A percentile compares a stretch with the other conserved stretches of the same genome.
Conservation (phyloP, 75 land plant species). For the Cunninghamia lanceolata region DNA sequence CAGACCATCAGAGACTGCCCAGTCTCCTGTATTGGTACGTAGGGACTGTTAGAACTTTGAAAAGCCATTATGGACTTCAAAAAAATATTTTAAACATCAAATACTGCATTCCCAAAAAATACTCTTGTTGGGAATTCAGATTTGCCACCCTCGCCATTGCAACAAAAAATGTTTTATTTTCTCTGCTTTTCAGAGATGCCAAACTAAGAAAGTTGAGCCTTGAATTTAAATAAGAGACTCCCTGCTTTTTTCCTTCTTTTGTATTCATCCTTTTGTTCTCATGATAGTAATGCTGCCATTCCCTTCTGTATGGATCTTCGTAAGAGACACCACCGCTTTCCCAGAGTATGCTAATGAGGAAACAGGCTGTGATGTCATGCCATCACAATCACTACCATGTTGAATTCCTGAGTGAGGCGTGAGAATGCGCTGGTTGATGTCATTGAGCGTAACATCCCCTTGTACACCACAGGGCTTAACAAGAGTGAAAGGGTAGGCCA, state of each 20-base stretch:
- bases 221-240: not conserved
- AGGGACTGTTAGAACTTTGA: not conserved
- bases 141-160: not conserved
- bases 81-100: not conserved
- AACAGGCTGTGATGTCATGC: constrained; percentile 8
- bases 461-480: constrained; percentile 70
- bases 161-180: not conserved
- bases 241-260: not conserved
- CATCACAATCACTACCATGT: constrained; percentile 11
- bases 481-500: constrained; percentile 85
- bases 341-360: constrained; percentile 77
- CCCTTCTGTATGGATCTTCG: constrained; percentile 86
- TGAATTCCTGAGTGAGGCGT: constrained; percentile 40
- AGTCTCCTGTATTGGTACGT: not conserved
- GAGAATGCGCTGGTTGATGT: constrained; percentile 71
- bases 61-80: not conserved
- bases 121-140: not conserved
- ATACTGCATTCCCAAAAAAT: not conserved
- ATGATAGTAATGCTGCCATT: constrained; percentile 88
- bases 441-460: constrained; percentile 88
- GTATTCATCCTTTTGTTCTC: constrained; percentile 75
- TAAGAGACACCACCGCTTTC: constrained; percentile 77
- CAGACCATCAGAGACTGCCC: not conserved
- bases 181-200: not conserved
- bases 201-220: not conserved